These are phyloP conservation scores for Cornus florida DNA, from an alignment of 148 eudicot species.

Conservation along the genomic window DNA sequence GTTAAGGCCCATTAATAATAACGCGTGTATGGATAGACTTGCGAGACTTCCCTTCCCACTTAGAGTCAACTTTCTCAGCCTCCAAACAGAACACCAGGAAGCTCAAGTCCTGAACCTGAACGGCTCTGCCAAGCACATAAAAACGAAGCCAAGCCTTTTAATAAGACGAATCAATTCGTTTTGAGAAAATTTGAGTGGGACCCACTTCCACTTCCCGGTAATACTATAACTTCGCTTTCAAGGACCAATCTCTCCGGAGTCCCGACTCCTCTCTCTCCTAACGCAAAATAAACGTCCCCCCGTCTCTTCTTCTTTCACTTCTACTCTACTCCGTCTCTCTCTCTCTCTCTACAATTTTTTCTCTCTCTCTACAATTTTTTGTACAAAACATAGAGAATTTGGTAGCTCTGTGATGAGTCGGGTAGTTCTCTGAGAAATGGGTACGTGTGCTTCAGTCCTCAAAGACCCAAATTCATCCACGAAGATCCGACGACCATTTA, in stretches of 20 bases:
- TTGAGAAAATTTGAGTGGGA: neutral
- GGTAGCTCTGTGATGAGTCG: neutral
- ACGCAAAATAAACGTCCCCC: neutral
- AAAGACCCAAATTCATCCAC: constrained; percentile 17
- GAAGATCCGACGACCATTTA: constrained; percentile 15
- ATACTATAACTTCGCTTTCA: neutral
- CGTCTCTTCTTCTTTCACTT: neutral
- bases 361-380: neutral
- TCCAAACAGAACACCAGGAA: no score
- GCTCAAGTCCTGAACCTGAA: no score
- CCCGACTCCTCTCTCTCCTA: neutral
- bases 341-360: no score
- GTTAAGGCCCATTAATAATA: no score
- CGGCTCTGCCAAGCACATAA: no score
- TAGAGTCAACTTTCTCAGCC: no score
- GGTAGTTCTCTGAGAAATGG: constrained; percentile 18
- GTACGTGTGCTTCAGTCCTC: constrained; percentile 34
- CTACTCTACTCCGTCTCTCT: neutral
- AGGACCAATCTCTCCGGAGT: neutral
- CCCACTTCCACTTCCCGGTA: neutral
- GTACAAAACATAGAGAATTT: neutral
- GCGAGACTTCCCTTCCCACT: no score
- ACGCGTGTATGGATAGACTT: no score
- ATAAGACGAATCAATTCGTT: no score
- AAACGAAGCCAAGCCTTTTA: no score